Evolutionary conservation across 2,329 filamentous ascomycete species (phyloP).

Genomic region (Sporothrix brunneoviolacea): DNA sequence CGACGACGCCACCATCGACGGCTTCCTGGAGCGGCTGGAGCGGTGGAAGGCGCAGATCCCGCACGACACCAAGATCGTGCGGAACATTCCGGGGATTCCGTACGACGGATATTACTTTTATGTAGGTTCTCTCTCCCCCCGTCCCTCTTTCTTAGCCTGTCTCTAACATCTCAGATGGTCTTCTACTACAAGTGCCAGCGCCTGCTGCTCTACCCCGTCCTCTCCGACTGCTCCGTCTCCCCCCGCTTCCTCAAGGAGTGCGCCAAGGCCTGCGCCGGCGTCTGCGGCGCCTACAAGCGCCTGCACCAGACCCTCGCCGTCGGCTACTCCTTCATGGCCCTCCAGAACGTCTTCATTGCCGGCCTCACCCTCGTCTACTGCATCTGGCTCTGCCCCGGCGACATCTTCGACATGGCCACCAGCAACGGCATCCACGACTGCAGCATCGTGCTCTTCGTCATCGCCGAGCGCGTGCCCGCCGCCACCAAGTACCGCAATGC

Average conservation of each 20-base stretch:
- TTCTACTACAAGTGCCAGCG: constrained; percentile 12
- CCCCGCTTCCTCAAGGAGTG: constrained; percentile 6
- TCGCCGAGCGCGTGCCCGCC: constrained; percentile 10
- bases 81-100: constrained; percentile 1
- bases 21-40: constrained; percentile 17
- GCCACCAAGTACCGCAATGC: constrained; percentile 11
- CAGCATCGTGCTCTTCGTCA: constrained; percentile 10
- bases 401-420: constrained; percentile 10
- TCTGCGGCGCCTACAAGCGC: constrained; percentile 21
- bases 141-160: neutral
- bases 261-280: constrained; percentile 20
- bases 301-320: constrained; percentile 8
- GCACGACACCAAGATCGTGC: constrained; percentile 6
- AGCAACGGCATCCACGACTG: constrained; percentile 12
- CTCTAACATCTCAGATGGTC: neutral
- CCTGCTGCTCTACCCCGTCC: constrained; percentile 3
- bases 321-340: constrained; percentile 7
- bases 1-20: constrained; percentile 13
- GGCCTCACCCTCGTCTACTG: constrained; percentile 28
- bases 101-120: constrained; percentile 7
- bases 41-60: constrained; percentile 19
- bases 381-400: constrained; percentile 23
- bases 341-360: constrained; percentile 11
- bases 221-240: neutral
- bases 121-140: neutral